A percentile compares a stretch with the other conserved stretches of the same genome.
phyloP scores from a whole-genome alignment of 2,329 filamentous ascomycete genomes.

The Macrophomina phaseolina region DNA sequence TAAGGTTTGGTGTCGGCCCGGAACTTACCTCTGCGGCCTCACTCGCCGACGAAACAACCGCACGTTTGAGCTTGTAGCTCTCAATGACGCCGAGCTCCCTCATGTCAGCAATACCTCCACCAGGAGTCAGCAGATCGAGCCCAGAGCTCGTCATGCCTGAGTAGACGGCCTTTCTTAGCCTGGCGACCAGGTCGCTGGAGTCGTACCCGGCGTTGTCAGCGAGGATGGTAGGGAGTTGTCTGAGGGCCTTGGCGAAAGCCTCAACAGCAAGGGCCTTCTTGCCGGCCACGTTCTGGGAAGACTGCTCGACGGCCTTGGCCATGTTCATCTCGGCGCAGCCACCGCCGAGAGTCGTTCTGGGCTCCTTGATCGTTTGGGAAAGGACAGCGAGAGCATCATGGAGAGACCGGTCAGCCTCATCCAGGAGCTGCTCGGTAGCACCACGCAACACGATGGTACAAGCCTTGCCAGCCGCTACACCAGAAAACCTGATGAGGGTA shows the following conservation, averaged over 20 bases:
- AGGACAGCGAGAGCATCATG: conserved; percentile 96
- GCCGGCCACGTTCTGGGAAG: conserved; percentile 90
- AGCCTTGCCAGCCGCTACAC: conserved; percentile 88
- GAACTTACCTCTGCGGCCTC: conserved; percentile 89
- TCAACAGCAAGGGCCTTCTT: conserved; percentile 96
- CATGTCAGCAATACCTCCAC: conserved; percentile 95
- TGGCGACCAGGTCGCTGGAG: conserved; percentile 89
- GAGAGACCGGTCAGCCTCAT: conserved; percentile 93
- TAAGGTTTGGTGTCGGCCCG: background rate
- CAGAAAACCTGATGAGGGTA: conserved; percentile 95
- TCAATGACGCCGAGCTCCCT: conserved; percentile 92
- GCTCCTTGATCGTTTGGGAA: conserved; percentile 94
- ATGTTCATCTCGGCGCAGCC: conserved; percentile 99
- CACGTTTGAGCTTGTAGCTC: conserved; percentile 97
- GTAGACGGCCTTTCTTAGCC: conserved; percentile 92
- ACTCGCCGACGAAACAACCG: conserved; percentile 94
- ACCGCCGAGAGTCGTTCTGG: conserved; percentile 90
- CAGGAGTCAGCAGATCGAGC: conserved; percentile 84
- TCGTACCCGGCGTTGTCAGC: conserved; percentile 98
- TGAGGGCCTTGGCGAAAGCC: conserved; percentile 84
- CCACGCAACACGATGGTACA: conserved; percentile 97
- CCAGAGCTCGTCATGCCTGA: conserved; percentile 92
- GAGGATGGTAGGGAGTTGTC: conserved; percentile 93
- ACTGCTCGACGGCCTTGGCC: conserved; percentile 95
- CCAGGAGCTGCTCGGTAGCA: conserved; percentile 93